A percentile compares a stretch with the other conserved stretches of the same genome.
Conservation (phyloP, 768 basidiomycete species). For the Atractiella rhizophila region DNA sequence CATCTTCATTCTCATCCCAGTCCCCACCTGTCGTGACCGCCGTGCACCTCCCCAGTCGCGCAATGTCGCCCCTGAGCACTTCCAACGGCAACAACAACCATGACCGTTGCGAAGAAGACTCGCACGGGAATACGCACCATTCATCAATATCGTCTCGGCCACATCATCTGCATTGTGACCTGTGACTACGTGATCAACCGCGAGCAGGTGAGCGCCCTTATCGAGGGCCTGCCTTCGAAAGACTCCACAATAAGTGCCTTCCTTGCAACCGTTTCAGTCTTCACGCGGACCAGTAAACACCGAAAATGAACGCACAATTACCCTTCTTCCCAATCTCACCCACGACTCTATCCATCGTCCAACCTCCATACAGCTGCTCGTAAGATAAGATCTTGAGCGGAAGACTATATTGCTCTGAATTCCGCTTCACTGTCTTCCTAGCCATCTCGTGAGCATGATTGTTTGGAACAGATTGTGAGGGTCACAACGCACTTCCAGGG, state of each 20-base stretch:
- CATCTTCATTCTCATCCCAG: no score
- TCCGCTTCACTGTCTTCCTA: slow-evolving; percentile 86
- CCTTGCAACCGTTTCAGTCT: slow-evolving; percentile 46
- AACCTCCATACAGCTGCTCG: slow-evolving; percentile 70
- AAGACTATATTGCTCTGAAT: slow-evolving; percentile 80
- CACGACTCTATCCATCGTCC: slow-evolving; percentile 97
- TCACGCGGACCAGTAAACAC: slow-evolving; percentile 17
- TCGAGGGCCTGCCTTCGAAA: slow-evolving; percentile 91
- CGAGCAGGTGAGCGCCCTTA: slow-evolving; percentile 62
- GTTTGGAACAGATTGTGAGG: not conserved
- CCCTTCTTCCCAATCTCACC: slow-evolving; percentile 87
- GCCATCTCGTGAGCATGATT: slow-evolving; percentile 13
- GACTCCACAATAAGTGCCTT: slow-evolving; percentile 89
- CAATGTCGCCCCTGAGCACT: slow-evolving; percentile 98
- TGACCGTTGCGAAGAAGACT: not conserved
- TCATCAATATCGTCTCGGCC: slow-evolving; percentile 96
- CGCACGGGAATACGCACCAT: slow-evolving; percentile 35
- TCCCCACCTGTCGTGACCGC: slow-evolving; percentile 55
- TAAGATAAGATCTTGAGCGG: slow-evolving; percentile 91
- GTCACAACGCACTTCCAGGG: slow-evolving; percentile 42
- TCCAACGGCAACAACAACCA: not conserved
- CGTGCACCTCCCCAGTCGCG: slow-evolving; percentile 76
- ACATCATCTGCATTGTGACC: slow-evolving; percentile 99
- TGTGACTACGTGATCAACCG: slow-evolving; percentile 91
- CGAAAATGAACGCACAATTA: slow-evolving; percentile 72